Conservation (phyloP, 2,329 filamentous ascomycete genomes). For the Neopestalotiopsis sp. region DNA sequence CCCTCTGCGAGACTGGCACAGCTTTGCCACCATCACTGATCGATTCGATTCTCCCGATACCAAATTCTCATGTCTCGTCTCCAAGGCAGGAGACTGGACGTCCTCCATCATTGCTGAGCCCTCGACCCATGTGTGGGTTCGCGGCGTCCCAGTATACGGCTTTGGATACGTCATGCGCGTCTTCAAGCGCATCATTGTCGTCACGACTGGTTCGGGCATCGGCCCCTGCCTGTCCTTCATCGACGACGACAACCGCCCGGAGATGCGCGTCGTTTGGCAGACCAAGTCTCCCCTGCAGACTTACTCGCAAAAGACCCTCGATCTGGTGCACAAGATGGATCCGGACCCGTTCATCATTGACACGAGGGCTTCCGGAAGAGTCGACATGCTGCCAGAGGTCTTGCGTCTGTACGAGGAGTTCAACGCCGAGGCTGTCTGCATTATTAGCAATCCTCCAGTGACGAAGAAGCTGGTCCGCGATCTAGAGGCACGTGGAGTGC, state of each 20-base stretch:
- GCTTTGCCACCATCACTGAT: slow-evolving; percentile 76
- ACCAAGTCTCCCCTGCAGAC: slow-evolving; percentile 66
- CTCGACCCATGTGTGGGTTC: slow-evolving; percentile 68
- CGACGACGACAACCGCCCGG: slow-evolving; percentile 50
- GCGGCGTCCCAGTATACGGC: slow-evolving; percentile 71
- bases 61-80: slow-evolving; percentile 71
- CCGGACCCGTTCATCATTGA: slow-evolving; percentile 71
- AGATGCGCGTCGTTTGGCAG: slow-evolving; percentile 72
- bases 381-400: slow-evolving; percentile 53
- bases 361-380: slow-evolving; percentile 58
- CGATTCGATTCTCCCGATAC: slow-evolving; percentile 42
- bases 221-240: slow-evolving; percentile 72
- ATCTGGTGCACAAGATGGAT: slow-evolving; percentile 48
- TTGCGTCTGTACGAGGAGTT: slow-evolving; percentile 63
- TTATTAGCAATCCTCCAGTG: slow-evolving; percentile 74
- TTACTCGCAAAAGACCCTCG: slow-evolving; percentile 52
- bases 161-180: slow-evolving; percentile 72
- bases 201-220: slow-evolving; percentile 77
- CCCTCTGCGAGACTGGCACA: slow-evolving; percentile 75
- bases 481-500: slow-evolving; percentile 68
- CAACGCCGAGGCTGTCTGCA: slow-evolving; percentile 72
- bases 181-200: slow-evolving; percentile 69
- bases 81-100: slow-evolving; percentile 80
- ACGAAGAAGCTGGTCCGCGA: slow-evolving; percentile 75
- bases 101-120: slow-evolving; percentile 65